phyloP scores from a whole-genome alignment of 805 yeast genomes.

The Hanseniaspora thailandica region DNA sequence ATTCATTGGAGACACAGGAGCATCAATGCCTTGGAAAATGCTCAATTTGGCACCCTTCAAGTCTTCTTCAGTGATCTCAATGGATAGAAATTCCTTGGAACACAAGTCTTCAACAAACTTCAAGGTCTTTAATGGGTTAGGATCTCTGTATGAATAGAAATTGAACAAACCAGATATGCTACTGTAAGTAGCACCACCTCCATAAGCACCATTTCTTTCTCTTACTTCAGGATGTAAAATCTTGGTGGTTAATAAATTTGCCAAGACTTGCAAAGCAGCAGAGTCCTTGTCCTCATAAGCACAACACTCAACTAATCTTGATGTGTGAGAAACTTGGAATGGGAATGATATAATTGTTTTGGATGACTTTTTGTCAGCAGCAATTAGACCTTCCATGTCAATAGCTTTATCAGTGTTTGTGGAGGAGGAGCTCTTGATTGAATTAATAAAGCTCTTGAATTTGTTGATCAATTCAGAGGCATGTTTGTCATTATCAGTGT shows the following conservation, averaged over 20 bases:
- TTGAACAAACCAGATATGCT: slow-evolving; percentile 70
- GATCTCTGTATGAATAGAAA: slow-evolving; percentile 88
- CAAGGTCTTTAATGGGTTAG: slow-evolving; percentile 64
- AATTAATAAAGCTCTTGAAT: neutral
- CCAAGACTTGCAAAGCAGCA: slow-evolving; percentile 70
- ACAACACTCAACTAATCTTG: slow-evolving; percentile 55
- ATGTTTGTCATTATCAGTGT: slow-evolving; percentile 43
- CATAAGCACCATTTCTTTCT: slow-evolving; percentile 96
- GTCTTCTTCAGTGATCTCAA: slow-evolving; percentile 48
- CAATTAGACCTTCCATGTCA: slow-evolving; percentile 17
- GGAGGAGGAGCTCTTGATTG: neutral
- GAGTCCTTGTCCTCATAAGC: slow-evolving; percentile 61
- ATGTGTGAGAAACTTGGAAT: slow-evolving; percentile 77
- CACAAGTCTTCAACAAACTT: slow-evolving; percentile 46
- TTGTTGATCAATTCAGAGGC: slow-evolving; percentile 18
- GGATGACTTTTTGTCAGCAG: slow-evolving; percentile 14
- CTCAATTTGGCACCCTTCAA: slow-evolving; percentile 83
- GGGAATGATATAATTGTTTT: slow-evolving; percentile 57
- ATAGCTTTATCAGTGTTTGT: slow-evolving; percentile 15
- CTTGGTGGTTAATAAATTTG: slow-evolving; percentile 71
- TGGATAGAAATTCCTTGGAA: slow-evolving; percentile 23
- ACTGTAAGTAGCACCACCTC: slow-evolving; percentile 82
- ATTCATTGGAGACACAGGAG: slow-evolving; percentile 68
- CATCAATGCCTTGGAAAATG: slow-evolving; percentile 82
- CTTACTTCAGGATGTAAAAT: slow-evolving; percentile 79